phyloP scores from a whole-genome alignment of 495 filamentous ascomycete species.

The Venustampulla echinocandica region DNA sequence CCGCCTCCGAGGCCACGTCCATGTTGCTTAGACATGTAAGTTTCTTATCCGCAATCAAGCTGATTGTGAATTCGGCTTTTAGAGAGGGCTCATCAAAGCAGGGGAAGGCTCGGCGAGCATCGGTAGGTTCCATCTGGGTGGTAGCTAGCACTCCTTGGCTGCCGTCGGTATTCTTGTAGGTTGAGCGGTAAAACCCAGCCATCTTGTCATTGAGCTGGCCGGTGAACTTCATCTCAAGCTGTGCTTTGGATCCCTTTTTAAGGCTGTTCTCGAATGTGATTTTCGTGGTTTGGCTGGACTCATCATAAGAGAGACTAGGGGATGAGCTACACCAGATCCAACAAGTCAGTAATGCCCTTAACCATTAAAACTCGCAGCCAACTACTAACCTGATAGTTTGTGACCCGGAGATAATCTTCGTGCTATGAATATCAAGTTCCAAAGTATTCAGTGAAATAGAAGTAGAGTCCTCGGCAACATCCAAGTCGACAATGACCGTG shows the following conservation, averaged over 20 bases:
- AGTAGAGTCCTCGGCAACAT: slow-evolving; percentile 75
- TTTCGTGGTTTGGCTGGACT: slow-evolving; percentile 53
- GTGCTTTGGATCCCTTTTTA: slow-evolving; percentile 46
- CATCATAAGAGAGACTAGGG: slow-evolving; percentile 50
- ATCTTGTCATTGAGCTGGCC: slow-evolving; percentile 70
- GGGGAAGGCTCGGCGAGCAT: slow-evolving; percentile 52
- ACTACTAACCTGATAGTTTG: slow-evolving; percentile 31
- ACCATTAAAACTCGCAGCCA: not conserved
- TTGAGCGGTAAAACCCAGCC: slow-evolving; percentile 76
- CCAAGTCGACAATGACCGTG: slow-evolving; percentile 61
- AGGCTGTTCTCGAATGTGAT: slow-evolving; percentile 53
- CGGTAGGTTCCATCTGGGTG: slow-evolving; percentile 77
- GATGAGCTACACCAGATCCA: slow-evolving; percentile 32
- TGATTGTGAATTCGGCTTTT: slow-evolving; percentile 66
- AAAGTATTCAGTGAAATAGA: slow-evolving; percentile 82
- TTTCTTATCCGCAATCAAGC: slow-evolving; percentile 63
- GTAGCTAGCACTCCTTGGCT: slow-evolving; percentile 58
- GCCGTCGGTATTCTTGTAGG: slow-evolving; percentile 50
- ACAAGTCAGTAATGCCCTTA: not conserved
- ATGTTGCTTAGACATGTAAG: slow-evolving; percentile 74
- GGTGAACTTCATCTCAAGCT: slow-evolving; percentile 57
- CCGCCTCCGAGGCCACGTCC: slow-evolving; percentile 60
- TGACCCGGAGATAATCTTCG: slow-evolving; percentile 51
- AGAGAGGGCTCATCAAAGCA: slow-evolving; percentile 73
- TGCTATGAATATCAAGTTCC: slow-evolving; percentile 75